Conservation (phyloP, 352 stramenopile genomes). For the Globisporangium radiosum region DNA sequence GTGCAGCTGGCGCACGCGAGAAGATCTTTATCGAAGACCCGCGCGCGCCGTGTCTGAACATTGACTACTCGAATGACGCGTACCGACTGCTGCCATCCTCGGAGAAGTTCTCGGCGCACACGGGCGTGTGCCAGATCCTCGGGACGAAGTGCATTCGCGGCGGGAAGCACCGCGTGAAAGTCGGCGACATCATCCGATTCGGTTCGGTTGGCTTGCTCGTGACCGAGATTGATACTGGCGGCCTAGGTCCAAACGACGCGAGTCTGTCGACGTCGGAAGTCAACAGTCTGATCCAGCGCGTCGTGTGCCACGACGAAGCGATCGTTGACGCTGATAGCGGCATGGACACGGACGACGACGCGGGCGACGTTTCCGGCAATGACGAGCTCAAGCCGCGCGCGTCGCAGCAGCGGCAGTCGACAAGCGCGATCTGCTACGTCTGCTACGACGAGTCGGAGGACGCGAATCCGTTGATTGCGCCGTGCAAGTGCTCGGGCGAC, state of each 20-base stretch:
- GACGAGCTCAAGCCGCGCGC: slow-evolving; percentile 74
- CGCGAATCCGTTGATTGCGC: slow-evolving; percentile 90
- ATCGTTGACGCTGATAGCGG: slow-evolving; percentile 76
- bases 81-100: slow-evolving; percentile 81
- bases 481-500: slow-evolving; percentile 93
- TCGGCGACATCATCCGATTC: slow-evolving; percentile 86
- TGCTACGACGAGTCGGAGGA: slow-evolving; percentile 85
- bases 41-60: slow-evolving; percentile 74
- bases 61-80: slow-evolving; percentile 82
- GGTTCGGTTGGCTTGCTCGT: slow-evolving; percentile 76
- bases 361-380: slow-evolving; percentile 75
- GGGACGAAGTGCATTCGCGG: slow-evolving; percentile 83
- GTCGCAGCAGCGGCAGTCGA: slow-evolving; percentile 67
- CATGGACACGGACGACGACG: slow-evolving; percentile 83
- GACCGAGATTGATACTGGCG: slow-evolving; percentile 78
- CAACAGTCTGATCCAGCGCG: slow-evolving; percentile 72
- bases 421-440: slow-evolving; percentile 81
- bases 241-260: slow-evolving; percentile 59
- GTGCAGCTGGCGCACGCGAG: slow-evolving; percentile 34
- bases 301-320: slow-evolving; percentile 76
- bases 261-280: slow-evolving; percentile 69
- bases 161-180: slow-evolving; percentile 71
- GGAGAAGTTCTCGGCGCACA: slow-evolving; percentile 84
- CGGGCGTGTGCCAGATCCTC: slow-evolving; percentile 82
- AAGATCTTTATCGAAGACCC: slow-evolving; percentile 87